phyloP scores from a whole-genome alignment of 768 basidiomycete species.

The Leccinellum albellum region DNA sequence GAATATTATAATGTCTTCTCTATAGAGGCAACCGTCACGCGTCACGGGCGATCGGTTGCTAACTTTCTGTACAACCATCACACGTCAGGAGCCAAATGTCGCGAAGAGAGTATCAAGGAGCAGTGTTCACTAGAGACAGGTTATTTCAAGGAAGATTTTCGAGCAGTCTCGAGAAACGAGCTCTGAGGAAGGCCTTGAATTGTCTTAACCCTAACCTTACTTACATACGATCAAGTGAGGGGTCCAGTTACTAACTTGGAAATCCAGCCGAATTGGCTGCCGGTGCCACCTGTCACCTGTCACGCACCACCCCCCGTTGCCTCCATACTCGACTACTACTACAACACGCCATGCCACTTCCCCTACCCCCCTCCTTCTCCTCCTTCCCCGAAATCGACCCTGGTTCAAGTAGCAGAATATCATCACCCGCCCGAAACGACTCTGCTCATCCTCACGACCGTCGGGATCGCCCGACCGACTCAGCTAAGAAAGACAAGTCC shows the following conservation, averaged over 20 bases:
- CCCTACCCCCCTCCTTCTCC: conserved; percentile 61
- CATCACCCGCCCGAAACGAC: conserved; percentile 18
- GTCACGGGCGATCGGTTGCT: background rate
- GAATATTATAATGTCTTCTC: background rate
- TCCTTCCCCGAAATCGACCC: conserved; percentile 66
- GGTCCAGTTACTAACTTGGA: too few species aligned
- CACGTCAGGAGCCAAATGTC: background rate
- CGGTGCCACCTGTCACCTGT: background rate
- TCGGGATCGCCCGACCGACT: conserved; percentile 12
- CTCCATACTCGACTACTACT: background rate
- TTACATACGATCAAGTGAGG: background rate
- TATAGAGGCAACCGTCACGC: background rate
- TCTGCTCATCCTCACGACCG: conserved; percentile 10
- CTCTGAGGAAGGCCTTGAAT: background rate
- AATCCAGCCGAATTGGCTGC: too few species aligned
- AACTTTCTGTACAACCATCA: background rate
- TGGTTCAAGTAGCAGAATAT: conserved; percentile 33
- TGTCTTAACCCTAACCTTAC: background rate
- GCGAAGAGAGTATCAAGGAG: background rate
- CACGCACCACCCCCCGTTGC: background rate
- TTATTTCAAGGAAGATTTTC: background rate
- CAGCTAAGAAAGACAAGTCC: conserved; percentile 18
- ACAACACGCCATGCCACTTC: conserved; percentile 43
- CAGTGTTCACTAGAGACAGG: background rate
- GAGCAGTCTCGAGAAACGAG: background rate